Evolutionary conservation across 768 basidiomycete genomes (phyloP), one percentile per base, ranked within the genome.

Genomic region (Cubamyces sp.): DNA sequence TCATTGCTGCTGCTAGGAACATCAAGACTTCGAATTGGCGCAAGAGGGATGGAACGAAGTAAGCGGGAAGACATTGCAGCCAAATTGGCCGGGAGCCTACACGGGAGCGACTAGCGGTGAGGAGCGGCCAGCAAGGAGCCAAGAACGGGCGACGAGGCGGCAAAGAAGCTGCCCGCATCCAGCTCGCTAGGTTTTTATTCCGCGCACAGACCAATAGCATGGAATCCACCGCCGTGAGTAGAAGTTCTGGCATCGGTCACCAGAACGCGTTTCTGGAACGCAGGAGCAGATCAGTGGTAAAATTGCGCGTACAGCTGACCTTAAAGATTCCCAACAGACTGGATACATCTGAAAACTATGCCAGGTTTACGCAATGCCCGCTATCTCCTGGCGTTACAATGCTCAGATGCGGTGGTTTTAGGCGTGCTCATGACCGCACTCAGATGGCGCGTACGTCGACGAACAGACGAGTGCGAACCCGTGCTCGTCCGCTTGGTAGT

Each of bases 151-250:
- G n/a, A n/a, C n/a, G n/a, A n/a, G n/a, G n/a, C n/a, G 18, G 49
- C 19, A 16, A 39, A n/a, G 25, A 11, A 21, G 1, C 7, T 19
- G 8, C 23, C 6, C 12, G 15, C 18, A 6, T 12, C 34, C 34
- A 34, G 14, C 6, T 4, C 23, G 26, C 19, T 26, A 34, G 19
- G 34, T 26, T 51, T 45, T 37, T 45, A 30, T 51, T 21, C 30
- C 15, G 34, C 39, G 57, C 43, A 53, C 50, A 60, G 50, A 60
- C 50, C 50, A 46, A 7, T 37, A 30, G 18, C 30, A 11, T 1
- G 58, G 58, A 21, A 52, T 49, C 41, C 46, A 60, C 52, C 46
- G 53, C 53, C 51, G 54, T 23, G 54, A 34, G 43, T 18, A 16
- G 39, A 14, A 14, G 26, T 6, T 39, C 37, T 34, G 34, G 48